Evolutionary conservation across 345 rosid genomes (phyloP), one percentile per base, ranked within the genome.

Genomic region (Euphorbia lathyris): DNA sequence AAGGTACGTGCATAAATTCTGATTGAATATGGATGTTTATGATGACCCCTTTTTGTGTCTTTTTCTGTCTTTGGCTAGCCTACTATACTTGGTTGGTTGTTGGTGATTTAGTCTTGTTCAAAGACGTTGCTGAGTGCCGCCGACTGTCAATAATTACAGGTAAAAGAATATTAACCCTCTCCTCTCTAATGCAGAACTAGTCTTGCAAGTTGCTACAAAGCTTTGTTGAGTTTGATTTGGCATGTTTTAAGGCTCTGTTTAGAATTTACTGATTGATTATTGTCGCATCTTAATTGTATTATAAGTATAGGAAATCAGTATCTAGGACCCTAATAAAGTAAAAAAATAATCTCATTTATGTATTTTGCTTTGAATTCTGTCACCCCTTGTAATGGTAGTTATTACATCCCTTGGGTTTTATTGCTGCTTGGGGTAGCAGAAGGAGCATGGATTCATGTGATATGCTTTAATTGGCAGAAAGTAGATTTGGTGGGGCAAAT

Each of bases 21-120:
- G 10, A 50, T n/a, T 40, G 20, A 42, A 12, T 32, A 29, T 72
- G 69, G 70, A 55, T 32, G 70, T 43, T 56, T 65, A 30, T 63
- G 48, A 17, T 68, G 52, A 56, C 14, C 27, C 43, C 22, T 64
- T 12, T 26, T 53, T 11, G 13, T 57, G 55, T 56, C 61, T 9
- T 56, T 67, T 36, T 14, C 3, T 4, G 50, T 45, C 19, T 20
- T 55, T 17, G 5, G 30, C 58, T 50, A 27, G 25, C 20, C 10
- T 26, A 29, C 59, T 22, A 52, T 57, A 29, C 30, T 14, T 26
- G 61, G 36, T 57, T 57, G 7, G 27, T 57, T 57, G 2, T 23
- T 34, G 14, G 16, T 32, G 43, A 45, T 16, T 48, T 27, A 40
- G 57, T 65, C 67, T 25, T 48, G n/a, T 65, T 47, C 65, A 16